Conservation (phyloP, 1,284 basidiomycete genomes). For the Trichosporon sp. region DNA sequence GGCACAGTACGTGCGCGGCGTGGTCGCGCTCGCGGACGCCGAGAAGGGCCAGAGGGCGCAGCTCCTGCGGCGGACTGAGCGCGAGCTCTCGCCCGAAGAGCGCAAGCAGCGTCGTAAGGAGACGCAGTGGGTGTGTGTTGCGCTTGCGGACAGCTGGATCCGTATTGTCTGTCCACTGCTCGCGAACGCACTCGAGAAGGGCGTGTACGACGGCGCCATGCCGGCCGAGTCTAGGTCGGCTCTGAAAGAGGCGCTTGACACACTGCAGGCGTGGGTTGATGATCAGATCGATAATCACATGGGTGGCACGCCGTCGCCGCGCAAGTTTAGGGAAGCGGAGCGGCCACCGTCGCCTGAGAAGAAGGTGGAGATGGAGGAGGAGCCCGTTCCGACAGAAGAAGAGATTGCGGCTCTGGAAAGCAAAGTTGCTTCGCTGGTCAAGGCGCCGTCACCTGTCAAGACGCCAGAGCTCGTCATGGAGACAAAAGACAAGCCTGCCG, state of each 20-base stretch:
- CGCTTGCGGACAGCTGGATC: slow-evolving; percentile 61
- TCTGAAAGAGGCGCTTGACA: slow-evolving; percentile 29
- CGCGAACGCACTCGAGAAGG: slow-evolving; percentile 67
- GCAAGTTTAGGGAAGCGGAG: background rate
- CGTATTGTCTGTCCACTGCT: slow-evolving; percentile 69
- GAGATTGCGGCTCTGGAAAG: slow-evolving; percentile 1
- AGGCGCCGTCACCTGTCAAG: background rate
- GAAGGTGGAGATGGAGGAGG: slow-evolving; percentile 12
- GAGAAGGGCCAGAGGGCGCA: slow-evolving; percentile 25
- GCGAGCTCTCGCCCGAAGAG: slow-evolving; percentile 42
- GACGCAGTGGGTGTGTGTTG: slow-evolving; percentile 60
- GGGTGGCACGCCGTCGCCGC: slow-evolving; percentile 3
- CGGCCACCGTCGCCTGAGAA: background rate
- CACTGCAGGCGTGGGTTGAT: slow-evolving; percentile 37
- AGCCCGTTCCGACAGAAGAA: background rate
- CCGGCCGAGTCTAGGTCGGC: slow-evolving; percentile 16
- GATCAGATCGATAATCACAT: slow-evolving; percentile 26
- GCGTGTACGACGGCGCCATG: slow-evolving; percentile 65
- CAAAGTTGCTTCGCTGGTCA: background rate
- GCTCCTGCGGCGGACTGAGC: slow-evolving; percentile 43
- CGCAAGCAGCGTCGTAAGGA: slow-evolving; percentile 49
- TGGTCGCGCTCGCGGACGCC: slow-evolving; percentile 29
- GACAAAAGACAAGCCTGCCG: background rate
- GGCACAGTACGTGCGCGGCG: slow-evolving; percentile 59
- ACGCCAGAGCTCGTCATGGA: slow-evolving; percentile 13